phyloP scores from a whole-genome alignment of 768 basidiomycete species.

The Psilocybe cubensis region DNA sequence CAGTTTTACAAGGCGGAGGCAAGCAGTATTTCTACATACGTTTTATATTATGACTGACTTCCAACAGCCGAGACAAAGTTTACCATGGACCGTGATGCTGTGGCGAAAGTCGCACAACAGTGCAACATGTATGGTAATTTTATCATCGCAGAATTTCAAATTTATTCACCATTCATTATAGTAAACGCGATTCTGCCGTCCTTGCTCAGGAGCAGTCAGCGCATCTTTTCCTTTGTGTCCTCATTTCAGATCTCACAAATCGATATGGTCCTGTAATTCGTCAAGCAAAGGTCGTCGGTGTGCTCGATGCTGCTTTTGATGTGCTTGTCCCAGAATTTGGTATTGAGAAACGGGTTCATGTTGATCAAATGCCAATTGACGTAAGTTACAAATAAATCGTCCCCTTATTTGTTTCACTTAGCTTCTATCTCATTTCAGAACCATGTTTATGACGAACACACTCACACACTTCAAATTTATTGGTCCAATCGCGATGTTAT shows the following conservation, averaged over 20 bases:
- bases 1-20: constrained; percentile 76
- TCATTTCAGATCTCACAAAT: constrained; percentile 92
- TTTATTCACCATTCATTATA: constrained; percentile 29
- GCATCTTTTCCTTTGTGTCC: constrained; percentile 92
- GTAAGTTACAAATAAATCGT: constrained; percentile 46
- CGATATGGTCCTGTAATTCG: constrained; percentile 95
- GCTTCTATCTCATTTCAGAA: constrained; percentile 57
- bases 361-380: constrained; percentile 98
- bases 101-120: constrained; percentile 97
- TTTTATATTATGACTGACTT: constrained; percentile 12
- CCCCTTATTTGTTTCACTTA: neutral
- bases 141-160: constrained; percentile 6
- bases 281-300: constrained; percentile 92
- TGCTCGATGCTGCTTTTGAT: constrained; percentile 98
- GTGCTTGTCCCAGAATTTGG: constrained; percentile 96
- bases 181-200: constrained; percentile 88
- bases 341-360: constrained; percentile 98
- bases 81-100: constrained; percentile 96
- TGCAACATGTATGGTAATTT: constrained; percentile 85
- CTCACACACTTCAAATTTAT: constrained; percentile 90
- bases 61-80: constrained; percentile 80
- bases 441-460: constrained; percentile 95
- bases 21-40: constrained; percentile 24
- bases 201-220: constrained; percentile 96
- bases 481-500: constrained; percentile 97